Conservation (phyloP, 768 basidiomycete species). For the Boletellus ananas region DNA sequence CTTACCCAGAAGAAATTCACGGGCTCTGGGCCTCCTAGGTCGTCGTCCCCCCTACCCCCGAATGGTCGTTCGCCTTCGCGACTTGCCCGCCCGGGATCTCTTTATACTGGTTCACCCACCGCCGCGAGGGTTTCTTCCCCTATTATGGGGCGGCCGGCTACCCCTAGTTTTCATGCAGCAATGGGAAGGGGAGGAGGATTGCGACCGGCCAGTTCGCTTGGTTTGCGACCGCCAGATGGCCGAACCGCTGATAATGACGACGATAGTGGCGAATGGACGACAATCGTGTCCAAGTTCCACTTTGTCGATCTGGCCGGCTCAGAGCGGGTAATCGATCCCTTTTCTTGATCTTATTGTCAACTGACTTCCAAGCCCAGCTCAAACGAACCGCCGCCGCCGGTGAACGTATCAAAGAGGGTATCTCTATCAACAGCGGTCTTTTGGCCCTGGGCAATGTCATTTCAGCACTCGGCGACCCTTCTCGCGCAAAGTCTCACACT, state of each 20-base stretch:
- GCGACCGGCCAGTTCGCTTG: slow-evolving; percentile 79
- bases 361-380: slow-evolving; percentile 48
- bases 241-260: slow-evolving; percentile 45
- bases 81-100: slow-evolving; percentile 78
- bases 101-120: slow-evolving; percentile 46
- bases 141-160: slow-evolving; percentile 71
- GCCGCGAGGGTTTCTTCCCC: slow-evolving; percentile 63
- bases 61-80: slow-evolving; percentile 74
- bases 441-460: slow-evolving; percentile 98
- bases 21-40: slow-evolving; percentile 68
- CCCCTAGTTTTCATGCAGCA: slow-evolving; percentile 74
- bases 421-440: slow-evolving; percentile 96
- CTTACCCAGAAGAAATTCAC: slow-evolving; percentile 85
- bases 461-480: slow-evolving; percentile 92
- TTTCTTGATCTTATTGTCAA: slow-evolving; percentile 3
- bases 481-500: slow-evolving; percentile 77
- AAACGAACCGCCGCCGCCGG: slow-evolving; percentile 96
- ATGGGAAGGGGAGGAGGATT: slow-evolving; percentile 65
- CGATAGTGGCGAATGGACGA: slow-evolving; percentile 79
- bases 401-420: slow-evolving; percentile 98
- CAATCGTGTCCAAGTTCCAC: slow-evolving; percentile 93
- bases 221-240: slow-evolving; percentile 53
- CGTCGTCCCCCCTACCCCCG: slow-evolving; percentile 72
- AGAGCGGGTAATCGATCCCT: slow-evolving; percentile 61
- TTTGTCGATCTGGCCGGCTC: slow-evolving; percentile 98